Percentiles rank a stretch among this genome's conserved stretches.
These are phyloP conservation scores for Combretum micranthum DNA, from an alignment of 345 rosid species.

Conservation along the genomic window DNA sequence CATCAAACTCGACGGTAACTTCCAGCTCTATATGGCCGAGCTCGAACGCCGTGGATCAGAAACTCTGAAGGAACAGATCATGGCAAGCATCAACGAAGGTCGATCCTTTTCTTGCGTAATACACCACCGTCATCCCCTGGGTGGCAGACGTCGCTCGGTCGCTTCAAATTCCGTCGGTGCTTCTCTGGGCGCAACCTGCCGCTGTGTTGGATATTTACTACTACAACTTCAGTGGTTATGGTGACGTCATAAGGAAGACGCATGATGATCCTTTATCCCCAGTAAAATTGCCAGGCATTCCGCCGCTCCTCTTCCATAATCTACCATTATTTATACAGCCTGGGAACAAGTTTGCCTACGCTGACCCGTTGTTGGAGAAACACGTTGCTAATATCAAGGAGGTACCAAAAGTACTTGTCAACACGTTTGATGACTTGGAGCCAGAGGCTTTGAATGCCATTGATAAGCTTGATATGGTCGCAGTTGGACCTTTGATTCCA, in stretches of 20 bases:
- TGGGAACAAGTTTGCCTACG: constrained; percentile 4
- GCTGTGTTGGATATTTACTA: constrained; percentile 42
- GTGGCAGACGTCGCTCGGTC: constrained; percentile 37
- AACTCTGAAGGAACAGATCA: no score
- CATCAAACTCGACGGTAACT: not conserved
- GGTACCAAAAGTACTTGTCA: constrained; percentile 42
- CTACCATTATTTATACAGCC: constrained; percentile 45
- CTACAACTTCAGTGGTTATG: constrained; percentile 34
- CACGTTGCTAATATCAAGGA: constrained; percentile 8
- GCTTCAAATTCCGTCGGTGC: constrained; percentile 21
- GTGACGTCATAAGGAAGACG: constrained; percentile 10
- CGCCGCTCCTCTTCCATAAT: constrained; percentile 23
- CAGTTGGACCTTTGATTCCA: constrained; percentile 43
- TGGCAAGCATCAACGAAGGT: no score
- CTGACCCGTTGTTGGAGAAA: constrained; percentile 1
- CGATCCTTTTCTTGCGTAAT: no score
- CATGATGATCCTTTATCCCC: constrained; percentile 8
- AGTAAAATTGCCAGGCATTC: constrained; percentile 36
- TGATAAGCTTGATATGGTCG: constrained; percentile 16
- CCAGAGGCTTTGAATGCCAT: constrained; percentile 26
- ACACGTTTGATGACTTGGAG: constrained; percentile 52
- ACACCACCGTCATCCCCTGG: constrained; percentile 18
- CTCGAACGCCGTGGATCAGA: no score
- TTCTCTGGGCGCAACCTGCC: constrained; percentile 63
- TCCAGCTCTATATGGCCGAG: no score